Conservation (phyloP, 2,329 filamentous ascomycete species). For the Pseudopyricularia javanii region DNA sequence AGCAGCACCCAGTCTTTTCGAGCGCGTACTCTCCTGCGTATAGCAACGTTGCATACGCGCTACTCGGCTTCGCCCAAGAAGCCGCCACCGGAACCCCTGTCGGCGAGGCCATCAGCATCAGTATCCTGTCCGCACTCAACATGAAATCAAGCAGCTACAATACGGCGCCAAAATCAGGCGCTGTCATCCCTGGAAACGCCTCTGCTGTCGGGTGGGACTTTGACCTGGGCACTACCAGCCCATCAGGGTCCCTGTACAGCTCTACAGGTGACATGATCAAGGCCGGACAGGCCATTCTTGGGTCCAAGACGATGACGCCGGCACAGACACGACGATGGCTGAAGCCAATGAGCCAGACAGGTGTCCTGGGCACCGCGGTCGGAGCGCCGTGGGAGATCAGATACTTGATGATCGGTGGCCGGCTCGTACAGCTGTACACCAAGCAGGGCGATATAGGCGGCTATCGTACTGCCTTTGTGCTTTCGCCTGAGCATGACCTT, state of each 20-base stretch:
- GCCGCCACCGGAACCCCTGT: background rate
- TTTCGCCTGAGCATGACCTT: constrained; percentile 34
- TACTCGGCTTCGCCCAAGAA: background rate
- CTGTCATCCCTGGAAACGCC: background rate
- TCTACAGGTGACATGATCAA: constrained; percentile 28
- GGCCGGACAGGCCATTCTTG: constrained; percentile 28
- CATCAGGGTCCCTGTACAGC: constrained; percentile 19
- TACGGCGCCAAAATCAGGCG: background rate
- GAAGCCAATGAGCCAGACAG: constrained; percentile 26
- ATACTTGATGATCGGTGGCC: constrained; percentile 21
- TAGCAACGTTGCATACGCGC: background rate
- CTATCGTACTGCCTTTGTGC: constrained; percentile 25
- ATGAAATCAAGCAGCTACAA: background rate
- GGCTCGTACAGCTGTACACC: constrained; percentile 31
- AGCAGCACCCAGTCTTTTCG: background rate
- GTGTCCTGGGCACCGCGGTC: constrained; percentile 21
- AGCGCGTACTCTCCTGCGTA: background rate
- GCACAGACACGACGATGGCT: constrained; percentile 29
- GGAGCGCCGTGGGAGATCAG: constrained; percentile 36
- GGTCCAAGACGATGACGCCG: constrained; percentile 24
- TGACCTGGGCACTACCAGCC: background rate
- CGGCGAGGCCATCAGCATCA: background rate
- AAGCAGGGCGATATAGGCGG: constrained; percentile 29
- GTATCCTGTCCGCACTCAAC: background rate
- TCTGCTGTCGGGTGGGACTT: constrained; percentile 3